phyloP scores from a whole-genome alignment of 352 stramenopile species.

The Pythium brachiatum region DNA sequence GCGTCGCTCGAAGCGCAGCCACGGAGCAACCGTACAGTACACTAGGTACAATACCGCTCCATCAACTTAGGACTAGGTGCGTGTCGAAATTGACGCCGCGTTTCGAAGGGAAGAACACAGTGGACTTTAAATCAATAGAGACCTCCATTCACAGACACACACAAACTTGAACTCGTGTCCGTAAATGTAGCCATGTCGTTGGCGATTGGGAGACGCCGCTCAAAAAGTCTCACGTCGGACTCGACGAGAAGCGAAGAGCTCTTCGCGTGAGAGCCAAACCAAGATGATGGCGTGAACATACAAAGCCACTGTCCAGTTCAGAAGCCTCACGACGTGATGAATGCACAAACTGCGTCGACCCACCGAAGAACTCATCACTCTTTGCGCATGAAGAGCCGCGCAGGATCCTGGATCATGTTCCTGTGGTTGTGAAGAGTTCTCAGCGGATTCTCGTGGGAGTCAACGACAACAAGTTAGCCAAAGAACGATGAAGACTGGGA shows the following conservation, averaged over 20 bases:
- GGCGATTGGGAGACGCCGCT: neutral
- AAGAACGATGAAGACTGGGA: too few relatives aligned
- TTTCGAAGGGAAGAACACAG: neutral
- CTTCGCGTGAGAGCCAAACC: neutral
- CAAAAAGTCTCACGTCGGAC: conserved; percentile 19
- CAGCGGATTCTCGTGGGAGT: too few relatives aligned
- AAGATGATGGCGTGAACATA: neutral
- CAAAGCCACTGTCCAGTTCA: too few relatives aligned
- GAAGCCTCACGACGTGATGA: neutral
- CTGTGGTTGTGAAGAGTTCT: too few relatives aligned
- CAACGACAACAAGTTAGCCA: too few relatives aligned
- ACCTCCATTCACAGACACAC: too few relatives aligned
- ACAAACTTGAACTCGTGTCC: neutral
- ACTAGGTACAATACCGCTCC: neutral
- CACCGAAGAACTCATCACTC: neutral
- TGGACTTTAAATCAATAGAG: too few relatives aligned
- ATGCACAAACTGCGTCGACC: neutral
- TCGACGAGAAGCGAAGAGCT: neutral
- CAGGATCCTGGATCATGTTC: too few relatives aligned
- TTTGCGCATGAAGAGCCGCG: too few relatives aligned
- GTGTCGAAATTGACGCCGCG: neutral
- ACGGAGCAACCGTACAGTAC: neutral
- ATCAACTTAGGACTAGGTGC: neutral
- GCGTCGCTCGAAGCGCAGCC: neutral
- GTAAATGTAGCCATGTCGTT: conserved; percentile 12